A percentile compares a stretch with the other conserved stretches of the same genome.
phyloP scores from a whole-genome alignment of 2,329 filamentous ascomycete species.

The Neonectria magnoliae region DNA sequence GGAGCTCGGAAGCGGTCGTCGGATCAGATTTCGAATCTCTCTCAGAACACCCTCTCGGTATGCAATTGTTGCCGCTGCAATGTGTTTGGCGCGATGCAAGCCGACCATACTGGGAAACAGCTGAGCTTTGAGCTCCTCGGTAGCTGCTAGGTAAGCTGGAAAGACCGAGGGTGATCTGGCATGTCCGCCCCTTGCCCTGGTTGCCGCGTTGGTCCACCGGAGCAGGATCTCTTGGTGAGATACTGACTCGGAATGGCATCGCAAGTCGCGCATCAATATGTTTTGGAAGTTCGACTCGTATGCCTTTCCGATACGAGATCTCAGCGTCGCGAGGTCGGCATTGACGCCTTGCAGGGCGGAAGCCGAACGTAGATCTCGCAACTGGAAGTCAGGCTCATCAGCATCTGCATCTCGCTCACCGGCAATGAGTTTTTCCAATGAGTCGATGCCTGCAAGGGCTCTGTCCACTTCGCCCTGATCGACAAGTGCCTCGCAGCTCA shows the following conservation, averaged over 20 bases:
- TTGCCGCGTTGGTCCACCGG: conserved; percentile 83
- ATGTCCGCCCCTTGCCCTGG: conserved; percentile 75
- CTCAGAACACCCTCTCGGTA: conserved; percentile 86
- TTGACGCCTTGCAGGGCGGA: conserved; percentile 83
- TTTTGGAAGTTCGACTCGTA: conserved; percentile 85
- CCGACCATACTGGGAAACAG: conserved; percentile 79
- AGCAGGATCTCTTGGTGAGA: conserved; percentile 78
- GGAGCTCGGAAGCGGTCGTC: conserved; percentile 87
- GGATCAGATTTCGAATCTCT: conserved; percentile 87
- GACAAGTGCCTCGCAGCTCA: conserved; percentile 81
- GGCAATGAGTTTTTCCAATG: conserved; percentile 81
- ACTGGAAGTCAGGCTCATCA: conserved; percentile 46
- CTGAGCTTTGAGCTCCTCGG: conserved; percentile 74
- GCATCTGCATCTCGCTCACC: conserved; percentile 67
- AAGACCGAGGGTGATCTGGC: conserved; percentile 73
- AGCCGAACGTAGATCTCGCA: conserved; percentile 78
- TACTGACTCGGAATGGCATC: conserved; percentile 80
- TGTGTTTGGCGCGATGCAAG: conserved; percentile 82
- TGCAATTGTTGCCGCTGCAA: conserved; percentile 80
- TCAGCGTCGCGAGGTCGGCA: conserved; percentile 78
- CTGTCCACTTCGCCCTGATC: conserved; percentile 85
- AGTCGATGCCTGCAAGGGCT: conserved; percentile 80
- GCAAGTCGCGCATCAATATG: conserved; percentile 80
- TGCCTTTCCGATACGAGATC: conserved; percentile 83
- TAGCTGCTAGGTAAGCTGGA: conserved; percentile 81